phyloP scores from a whole-genome alignment of 768 basidiomycete genomes.

The Cystobasidium tubakii region DNA sequence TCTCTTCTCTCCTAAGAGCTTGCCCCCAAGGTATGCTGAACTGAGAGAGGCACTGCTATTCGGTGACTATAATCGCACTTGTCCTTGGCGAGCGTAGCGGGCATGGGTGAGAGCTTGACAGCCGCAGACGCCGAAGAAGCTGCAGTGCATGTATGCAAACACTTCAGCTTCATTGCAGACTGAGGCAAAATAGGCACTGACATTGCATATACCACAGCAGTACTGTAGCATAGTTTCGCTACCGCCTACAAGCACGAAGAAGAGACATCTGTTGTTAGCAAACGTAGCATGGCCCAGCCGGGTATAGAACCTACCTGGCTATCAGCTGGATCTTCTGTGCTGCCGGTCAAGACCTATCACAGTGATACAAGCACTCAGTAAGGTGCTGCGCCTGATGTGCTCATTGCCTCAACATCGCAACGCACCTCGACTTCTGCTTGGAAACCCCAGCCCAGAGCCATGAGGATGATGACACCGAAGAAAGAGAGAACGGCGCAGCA shows the following conservation, averaged over 20 bases:
- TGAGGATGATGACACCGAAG: constrained; percentile 34
- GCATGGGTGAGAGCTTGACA: constrained; percentile 34
- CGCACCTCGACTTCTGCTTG: constrained; percentile 29
- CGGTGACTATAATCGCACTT: constrained; percentile 16
- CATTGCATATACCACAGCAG: constrained; percentile 50
- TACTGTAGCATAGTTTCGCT: constrained; percentile 50
- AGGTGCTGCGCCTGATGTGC: background rate
- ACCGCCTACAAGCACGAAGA: constrained; percentile 39
- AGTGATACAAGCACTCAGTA: background rate
- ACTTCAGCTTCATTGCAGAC: background rate
- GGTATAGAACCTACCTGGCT: constrained; percentile 45
- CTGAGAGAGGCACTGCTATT: too few species aligned
- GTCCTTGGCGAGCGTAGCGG: constrained; percentile 26
- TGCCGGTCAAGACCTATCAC: constrained; percentile 47
- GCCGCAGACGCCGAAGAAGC: constrained; percentile 37
- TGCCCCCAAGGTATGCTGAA: too few species aligned
- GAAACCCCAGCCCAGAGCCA: constrained; percentile 22
- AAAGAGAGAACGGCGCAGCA: constrained; percentile 36
- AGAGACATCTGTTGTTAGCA: background rate
- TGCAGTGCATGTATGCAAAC: background rate
- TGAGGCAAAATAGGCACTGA: constrained; percentile 47
- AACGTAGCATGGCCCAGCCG: too few species aligned
- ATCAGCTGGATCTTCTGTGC: constrained; percentile 49
- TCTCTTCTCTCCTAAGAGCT: too few species aligned
- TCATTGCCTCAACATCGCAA: background rate